phyloP scores from a whole-genome alignment of 2,329 filamentous ascomycete genomes.

The Fusarium hainanense region DNA sequence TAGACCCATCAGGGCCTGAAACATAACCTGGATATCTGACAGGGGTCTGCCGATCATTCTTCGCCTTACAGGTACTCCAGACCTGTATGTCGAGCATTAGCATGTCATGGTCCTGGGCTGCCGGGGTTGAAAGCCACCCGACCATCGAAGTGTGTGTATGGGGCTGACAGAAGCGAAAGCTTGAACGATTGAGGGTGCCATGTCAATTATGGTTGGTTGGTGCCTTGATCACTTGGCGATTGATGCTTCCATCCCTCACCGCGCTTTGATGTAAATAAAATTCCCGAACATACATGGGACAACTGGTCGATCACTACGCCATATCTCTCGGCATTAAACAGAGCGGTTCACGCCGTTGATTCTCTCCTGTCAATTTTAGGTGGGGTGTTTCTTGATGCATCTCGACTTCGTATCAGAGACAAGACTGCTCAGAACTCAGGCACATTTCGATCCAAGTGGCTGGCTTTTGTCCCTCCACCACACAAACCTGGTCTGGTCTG shows the following conservation, averaged over 20 bases:
- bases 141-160: conserved; percentile 34
- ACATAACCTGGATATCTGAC: conserved; percentile 41
- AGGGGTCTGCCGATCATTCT: conserved; percentile 37
- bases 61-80: conserved; percentile 25
- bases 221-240: conserved; percentile 37
- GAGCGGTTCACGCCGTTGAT: conserved; percentile 15
- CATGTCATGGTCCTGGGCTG: conserved; percentile 34
- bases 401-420: conserved; percentile 38
- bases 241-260: conserved; percentile 12
- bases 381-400: conserved; percentile 12
- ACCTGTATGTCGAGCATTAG: conserved; percentile 25
- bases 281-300: conserved; percentile 18
- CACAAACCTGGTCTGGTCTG: conserved; percentile 41
- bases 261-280: conserved; percentile 21
- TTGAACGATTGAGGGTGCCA: conserved; percentile 35
- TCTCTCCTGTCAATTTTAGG: conserved; percentile 4
- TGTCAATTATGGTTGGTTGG: conserved; percentile 37
- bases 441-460: conserved; percentile 37
- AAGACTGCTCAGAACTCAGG: conserved; percentile 31
- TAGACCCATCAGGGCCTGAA: conserved; percentile 38
- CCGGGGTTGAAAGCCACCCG: conserved; percentile 38
- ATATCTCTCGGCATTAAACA: conserved; percentile 14
- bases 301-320: conserved; percentile 24
- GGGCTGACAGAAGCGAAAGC: conserved; percentile 37
- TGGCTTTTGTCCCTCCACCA: conserved; percentile 28